A percentile compares a stretch with the other conserved stretches of the same genome.
Evolutionary conservation across 1,284 basidiomycete genomes (phyloP).

Genomic region (Thecaphora frezii): DNA sequence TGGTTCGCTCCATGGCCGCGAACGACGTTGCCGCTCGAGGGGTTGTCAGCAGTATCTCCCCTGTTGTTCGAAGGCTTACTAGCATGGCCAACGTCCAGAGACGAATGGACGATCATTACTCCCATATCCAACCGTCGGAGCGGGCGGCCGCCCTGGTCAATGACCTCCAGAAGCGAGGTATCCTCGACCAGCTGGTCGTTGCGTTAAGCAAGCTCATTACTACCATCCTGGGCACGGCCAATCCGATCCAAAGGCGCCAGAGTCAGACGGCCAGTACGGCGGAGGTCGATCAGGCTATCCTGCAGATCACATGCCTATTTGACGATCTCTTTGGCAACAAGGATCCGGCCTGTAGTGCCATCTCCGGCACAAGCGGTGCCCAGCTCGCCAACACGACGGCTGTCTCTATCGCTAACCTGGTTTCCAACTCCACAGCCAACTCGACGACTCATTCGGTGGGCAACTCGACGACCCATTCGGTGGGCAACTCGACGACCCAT

Average conservation of each 20-base stretch:
- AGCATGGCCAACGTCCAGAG: constrained; percentile 19
- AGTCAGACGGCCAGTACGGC: constrained; percentile 5
- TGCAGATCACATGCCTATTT: constrained; percentile 37
- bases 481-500: background rate
- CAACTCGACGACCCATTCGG: background rate
- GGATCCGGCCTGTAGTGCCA: constrained; percentile 18
- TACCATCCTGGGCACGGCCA: constrained; percentile 33
- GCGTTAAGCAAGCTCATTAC: constrained; percentile 34
- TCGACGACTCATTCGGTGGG: background rate
- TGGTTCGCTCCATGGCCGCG: constrained; percentile 18
- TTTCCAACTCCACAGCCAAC: background rate
- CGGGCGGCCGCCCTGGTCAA: constrained; percentile 28
- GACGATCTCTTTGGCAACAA: constrained; percentile 35
- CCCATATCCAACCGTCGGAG: constrained; percentile 20
- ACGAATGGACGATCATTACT: constrained; percentile 23
- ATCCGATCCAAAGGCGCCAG: constrained; percentile 19
- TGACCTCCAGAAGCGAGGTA: constrained; percentile 37
- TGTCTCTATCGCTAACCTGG: too few relatives aligned
- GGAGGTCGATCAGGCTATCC: constrained; percentile 28
- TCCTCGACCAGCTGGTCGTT: constrained; percentile 40
- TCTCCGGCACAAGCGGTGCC: constrained; percentile 16
- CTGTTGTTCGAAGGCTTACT: constrained; percentile 23
- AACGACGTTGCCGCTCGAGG: constrained; percentile 15
- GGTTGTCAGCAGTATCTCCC: constrained; percentile 15
- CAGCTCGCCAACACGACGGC: background rate